Percentiles rank a stretch among this genome's conserved stretches.
phyloP scores from a whole-genome alignment of 345 rosid genomes.

The Cochlearia excelsa region DNA sequence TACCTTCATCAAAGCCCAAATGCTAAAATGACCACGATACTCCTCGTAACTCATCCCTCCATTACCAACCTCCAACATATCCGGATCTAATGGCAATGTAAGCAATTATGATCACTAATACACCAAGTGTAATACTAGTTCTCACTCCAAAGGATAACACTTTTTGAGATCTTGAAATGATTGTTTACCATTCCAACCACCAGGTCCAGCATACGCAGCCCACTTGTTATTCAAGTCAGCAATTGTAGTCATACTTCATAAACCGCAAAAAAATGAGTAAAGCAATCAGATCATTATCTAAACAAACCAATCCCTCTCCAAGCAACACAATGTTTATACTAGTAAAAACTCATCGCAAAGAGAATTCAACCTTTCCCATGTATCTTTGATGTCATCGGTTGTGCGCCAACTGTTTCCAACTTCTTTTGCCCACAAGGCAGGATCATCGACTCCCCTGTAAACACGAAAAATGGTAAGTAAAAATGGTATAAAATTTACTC shows the following conservation, averaged over 20 bases:
- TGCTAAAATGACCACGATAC: constrained; percentile 90
- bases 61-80: constrained; percentile 98
- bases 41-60: constrained; percentile 91
- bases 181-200: constrained; percentile 95
- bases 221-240: constrained; percentile 95
- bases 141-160: not conserved
- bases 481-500: not conserved
- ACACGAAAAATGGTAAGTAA: constrained; percentile 2
- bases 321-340: not conserved
- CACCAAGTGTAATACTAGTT: not conserved
- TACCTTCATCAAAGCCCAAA: constrained; percentile 98
- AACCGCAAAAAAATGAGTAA: constrained; percentile 17
- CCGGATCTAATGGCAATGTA: constrained; percentile 60
- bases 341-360: constrained; percentile 9
- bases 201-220: constrained; percentile 97
- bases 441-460: constrained; percentile 84
- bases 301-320: not conserved
- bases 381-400: constrained; percentile 82
- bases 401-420: constrained; percentile 99
- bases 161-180: constrained; percentile 5
- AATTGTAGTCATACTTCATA: constrained; percentile 77
- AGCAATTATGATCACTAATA: constrained; percentile 16
- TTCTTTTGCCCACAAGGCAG: constrained; percentile 90
- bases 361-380: constrained; percentile 85
- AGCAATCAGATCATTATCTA: constrained; percentile 14